Evolutionary conservation across 106 monocot species (phyloP).

Genomic region (Chionographis japonica): DNA sequence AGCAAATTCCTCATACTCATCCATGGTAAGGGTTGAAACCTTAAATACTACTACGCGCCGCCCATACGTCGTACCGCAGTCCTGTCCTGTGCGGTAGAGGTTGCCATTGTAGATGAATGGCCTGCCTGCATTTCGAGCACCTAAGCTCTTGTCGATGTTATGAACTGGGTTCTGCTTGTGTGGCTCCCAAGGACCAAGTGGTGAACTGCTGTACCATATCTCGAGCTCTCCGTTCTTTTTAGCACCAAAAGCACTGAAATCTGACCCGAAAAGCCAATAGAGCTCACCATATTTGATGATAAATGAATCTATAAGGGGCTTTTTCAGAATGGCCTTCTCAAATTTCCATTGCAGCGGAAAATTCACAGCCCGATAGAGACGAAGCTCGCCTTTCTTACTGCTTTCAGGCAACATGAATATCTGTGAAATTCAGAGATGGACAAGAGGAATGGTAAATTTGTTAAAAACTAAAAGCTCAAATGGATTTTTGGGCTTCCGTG

Average conservation of each 20-base stretch:
- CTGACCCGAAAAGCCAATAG: constrained; percentile 89
- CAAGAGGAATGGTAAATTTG: neutral
- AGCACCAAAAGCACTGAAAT: constrained; percentile 54
- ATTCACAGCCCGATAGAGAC: constrained; percentile 63
- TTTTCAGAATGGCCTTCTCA: constrained; percentile 72
- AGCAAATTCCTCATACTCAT: constrained; percentile 67
- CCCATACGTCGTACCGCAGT: constrained; percentile 73
- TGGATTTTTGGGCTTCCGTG: neutral
- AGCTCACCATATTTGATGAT: constrained; percentile 41
- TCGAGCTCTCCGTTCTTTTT: constrained; percentile 75
- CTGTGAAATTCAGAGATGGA: constrained; percentile 19
- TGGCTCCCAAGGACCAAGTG: constrained; percentile 67
- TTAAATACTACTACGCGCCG: constrained; percentile 56
- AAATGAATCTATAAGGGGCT: constrained; percentile 78
- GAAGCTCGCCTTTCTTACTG: constrained; percentile 77
- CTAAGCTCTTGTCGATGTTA: constrained; percentile 49
- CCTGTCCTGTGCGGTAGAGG: constrained; percentile 74
- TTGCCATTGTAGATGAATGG: constrained; percentile 67
- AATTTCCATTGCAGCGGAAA: constrained; percentile 79
- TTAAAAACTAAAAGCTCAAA: neutral
- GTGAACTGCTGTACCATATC: constrained; percentile 82
- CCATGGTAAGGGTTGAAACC: constrained; percentile 49
- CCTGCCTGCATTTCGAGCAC: constrained; percentile 86
- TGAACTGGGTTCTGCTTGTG: constrained; percentile 68
- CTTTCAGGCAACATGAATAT: constrained; percentile 92